Percentiles rank a stretch among this genome's conserved stretches.
Evolutionary conservation across 2,329 filamentous ascomycete species (phyloP).

Genomic region (Erysiphe pulchra): DNA sequence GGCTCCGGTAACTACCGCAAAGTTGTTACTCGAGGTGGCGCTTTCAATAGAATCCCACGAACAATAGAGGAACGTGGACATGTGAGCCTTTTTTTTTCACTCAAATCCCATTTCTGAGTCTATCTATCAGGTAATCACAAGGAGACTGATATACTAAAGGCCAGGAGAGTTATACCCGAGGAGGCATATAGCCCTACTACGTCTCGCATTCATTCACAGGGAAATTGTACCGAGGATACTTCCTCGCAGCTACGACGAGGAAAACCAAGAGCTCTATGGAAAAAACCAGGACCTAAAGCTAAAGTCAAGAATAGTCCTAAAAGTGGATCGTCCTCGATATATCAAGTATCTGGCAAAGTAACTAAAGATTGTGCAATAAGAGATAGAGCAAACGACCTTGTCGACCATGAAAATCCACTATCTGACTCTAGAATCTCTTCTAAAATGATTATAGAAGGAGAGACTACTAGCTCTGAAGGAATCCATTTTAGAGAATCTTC

Average conservation of each 20-base stretch:
- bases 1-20: constrained; percentile 10
- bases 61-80: neutral
- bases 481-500: too few relatives aligned
- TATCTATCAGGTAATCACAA: neutral
- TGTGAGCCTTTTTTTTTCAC: neutral
- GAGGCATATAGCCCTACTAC: neutral
- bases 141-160: neutral
- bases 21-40: neutral
- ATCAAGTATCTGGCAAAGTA: neutral
- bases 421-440: neutral
- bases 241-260: neutral
- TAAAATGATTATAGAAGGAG: neutral
- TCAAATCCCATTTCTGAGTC: neutral
- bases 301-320: neutral
- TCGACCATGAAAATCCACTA: neutral
- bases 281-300: neutral
- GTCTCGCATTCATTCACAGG: neutral
- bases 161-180: neutral
- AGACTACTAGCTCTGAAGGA: too few relatives aligned
- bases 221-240: neutral
- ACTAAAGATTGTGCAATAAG: neutral
- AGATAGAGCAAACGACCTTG: neutral
- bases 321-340: neutral
- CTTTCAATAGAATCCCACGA: neutral
- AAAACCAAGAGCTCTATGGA: neutral